These are phyloP conservation scores for Gaeumannomyces tritici DNA, from an alignment of 2,329 filamentous ascomycete genomes.

Conservation along the genomic window DNA sequence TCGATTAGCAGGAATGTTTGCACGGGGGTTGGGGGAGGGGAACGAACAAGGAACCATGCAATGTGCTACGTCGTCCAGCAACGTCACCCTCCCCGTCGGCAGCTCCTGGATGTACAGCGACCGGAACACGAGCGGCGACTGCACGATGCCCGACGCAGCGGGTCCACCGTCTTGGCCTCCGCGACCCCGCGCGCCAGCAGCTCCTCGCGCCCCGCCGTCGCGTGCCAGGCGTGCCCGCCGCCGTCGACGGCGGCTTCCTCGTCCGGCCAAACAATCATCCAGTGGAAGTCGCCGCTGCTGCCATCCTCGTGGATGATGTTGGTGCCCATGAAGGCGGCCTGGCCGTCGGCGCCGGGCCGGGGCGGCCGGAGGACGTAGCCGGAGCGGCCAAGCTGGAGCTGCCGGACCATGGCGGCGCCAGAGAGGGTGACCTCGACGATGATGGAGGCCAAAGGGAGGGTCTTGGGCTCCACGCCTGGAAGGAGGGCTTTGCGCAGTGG, in stretches of 20 bases:
- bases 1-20: too few species aligned
- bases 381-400: conserved; percentile 21
- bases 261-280: conserved; percentile 14
- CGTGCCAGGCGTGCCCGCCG: conserved; percentile 18
- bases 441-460: conserved; percentile 17
- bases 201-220: conserved; percentile 8
- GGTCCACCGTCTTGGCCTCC: conserved; percentile 11
- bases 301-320: conserved; percentile 12
- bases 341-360: neutral
- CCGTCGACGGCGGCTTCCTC: neutral
- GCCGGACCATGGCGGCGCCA: conserved; percentile 17
- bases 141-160: conserved; percentile 25
- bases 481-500: conserved; percentile 18
- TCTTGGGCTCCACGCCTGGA: conserved; percentile 14
- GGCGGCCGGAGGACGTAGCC: conserved; percentile 14
- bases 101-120: conserved; percentile 47
- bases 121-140: conserved; percentile 35
- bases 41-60: conserved; percentile 33
- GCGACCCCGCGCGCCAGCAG: neutral
- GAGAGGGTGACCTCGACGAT: conserved; percentile 16
- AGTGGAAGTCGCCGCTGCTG: conserved; percentile 18
- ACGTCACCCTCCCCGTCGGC: conserved; percentile 50
- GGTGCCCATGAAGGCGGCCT: conserved; percentile 15
- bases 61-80: conserved; percentile 49
- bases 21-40: too few species aligned